A percentile compares a stretch with the other conserved stretches of the same genome.
Evolutionary conservation across 2,329 filamentous ascomycete genomes (phyloP).

Genomic region (Balansia obtecta): DNA sequence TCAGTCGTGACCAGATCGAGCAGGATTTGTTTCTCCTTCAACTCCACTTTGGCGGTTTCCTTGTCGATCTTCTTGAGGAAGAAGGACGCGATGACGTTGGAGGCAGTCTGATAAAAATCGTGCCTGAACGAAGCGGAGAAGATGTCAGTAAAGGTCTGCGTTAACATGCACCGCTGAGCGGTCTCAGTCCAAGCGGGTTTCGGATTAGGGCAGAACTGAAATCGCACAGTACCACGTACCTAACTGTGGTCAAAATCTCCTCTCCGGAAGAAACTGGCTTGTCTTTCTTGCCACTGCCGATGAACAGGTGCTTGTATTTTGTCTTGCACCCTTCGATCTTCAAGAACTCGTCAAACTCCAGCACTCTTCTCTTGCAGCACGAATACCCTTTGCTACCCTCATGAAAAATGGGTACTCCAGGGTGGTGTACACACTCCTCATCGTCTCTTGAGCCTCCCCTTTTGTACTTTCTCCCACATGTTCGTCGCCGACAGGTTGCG

Average conservation of each 20-base stretch:
- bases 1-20: slow-evolving; percentile 83
- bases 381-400: slow-evolving; percentile 97
- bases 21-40: slow-evolving; percentile 48
- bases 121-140: slow-evolving; percentile 24
- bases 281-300: slow-evolving; percentile 61
- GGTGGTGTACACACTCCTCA: slow-evolving; percentile 80
- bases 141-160: background rate
- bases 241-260: slow-evolving; percentile 66
- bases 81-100: slow-evolving; percentile 75
- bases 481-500: slow-evolving; percentile 63
- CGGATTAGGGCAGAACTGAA: too few relatives aligned
- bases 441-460: slow-evolving; percentile 46
- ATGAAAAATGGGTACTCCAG: slow-evolving; percentile 85
- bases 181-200: background rate
- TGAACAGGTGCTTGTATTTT: slow-evolving; percentile 71
- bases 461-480: slow-evolving; percentile 57
- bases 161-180: background rate
- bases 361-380: slow-evolving; percentile 87
- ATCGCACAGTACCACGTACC: slow-evolving; percentile 34
- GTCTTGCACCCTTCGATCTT: slow-evolving; percentile 85
- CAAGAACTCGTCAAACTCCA: slow-evolving; percentile 98
- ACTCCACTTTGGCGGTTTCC: slow-evolving; percentile 58
- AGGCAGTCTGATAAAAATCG: slow-evolving; percentile 90
- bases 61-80: slow-evolving; percentile 98
- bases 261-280: slow-evolving; percentile 40